These are phyloP conservation scores for Dictyostelium capitatum DNA, from an alignment of 78 protist genomes.

Conservation along the genomic window DNA sequence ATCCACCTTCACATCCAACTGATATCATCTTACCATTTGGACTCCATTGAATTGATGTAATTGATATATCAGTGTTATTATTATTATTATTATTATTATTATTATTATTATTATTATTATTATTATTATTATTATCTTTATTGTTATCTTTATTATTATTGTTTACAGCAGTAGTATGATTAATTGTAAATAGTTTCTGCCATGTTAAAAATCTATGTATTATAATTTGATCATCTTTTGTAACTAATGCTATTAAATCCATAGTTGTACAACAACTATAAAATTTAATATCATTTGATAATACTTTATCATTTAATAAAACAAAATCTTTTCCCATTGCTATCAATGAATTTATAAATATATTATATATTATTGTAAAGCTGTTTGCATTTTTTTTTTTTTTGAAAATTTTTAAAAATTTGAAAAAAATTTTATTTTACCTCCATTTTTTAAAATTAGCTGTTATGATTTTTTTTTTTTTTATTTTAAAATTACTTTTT, in stretches of 20 bases:
- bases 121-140: not conserved
- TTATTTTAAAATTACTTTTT: not conserved
- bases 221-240: not conserved
- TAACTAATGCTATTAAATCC: slow-evolving; percentile 43
- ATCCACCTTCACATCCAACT: slow-evolving; percentile 29
- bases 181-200: slow-evolving; percentile 45
- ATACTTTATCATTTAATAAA: slow-evolving; percentile 50
- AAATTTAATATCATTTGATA: not conserved
- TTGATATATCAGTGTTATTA: not conserved
- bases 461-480: no score
- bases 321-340: slow-evolving; percentile 19
- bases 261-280: slow-evolving; percentile 39
- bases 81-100: not conserved
- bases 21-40: slow-evolving; percentile 58
- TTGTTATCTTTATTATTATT: not conserved
- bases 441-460: not conserved
- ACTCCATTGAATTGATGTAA: slow-evolving; percentile 61
- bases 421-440: not conserved
- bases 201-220: slow-evolving; percentile 45
- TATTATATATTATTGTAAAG: no score
- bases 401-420: not conserved
- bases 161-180: not conserved
- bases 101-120: not conserved
- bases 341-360: no score
- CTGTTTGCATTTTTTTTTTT: not conserved